phyloP scores from a whole-genome alignment of 345 rosid species.

The Boechera retrofracta region DNA sequence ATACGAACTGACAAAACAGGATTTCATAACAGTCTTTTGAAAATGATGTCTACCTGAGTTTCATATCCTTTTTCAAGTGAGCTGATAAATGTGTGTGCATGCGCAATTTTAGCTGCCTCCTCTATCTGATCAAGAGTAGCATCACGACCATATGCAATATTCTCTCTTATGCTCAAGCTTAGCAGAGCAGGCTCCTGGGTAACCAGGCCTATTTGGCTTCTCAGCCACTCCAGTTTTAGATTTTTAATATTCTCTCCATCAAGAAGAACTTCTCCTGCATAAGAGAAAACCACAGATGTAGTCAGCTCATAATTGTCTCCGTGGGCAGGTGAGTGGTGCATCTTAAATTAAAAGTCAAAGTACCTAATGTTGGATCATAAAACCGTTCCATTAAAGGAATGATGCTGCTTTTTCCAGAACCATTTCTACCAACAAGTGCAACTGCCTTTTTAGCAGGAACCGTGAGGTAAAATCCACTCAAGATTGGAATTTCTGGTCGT shows the following conservation, averaged over 20 bases:
- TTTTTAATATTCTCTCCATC: constrained; percentile 97
- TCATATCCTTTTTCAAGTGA: constrained; percentile 90
- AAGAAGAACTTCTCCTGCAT: constrained; percentile 96
- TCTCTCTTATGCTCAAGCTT: constrained; percentile 86
- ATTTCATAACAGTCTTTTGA: not conserved
- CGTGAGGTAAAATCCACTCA: constrained; percentile 97
- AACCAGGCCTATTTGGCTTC: constrained; percentile 95
- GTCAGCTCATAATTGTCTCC: constrained; percentile 33
- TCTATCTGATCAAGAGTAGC: constrained; percentile 82
- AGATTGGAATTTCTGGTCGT: constrained; percentile 95
- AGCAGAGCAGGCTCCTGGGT: constrained; percentile 98
- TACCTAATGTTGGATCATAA: constrained; percentile 99
- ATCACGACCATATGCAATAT: constrained; percentile 87
- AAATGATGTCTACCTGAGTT: constrained; percentile 63
- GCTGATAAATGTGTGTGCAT: constrained; percentile 92
- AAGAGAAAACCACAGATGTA: constrained; percentile 33
- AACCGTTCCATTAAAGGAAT: constrained; percentile 98
- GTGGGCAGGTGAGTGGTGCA: constrained; percentile 21
- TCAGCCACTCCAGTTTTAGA: constrained; percentile 87
- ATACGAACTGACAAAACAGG: constrained; percentile 7
- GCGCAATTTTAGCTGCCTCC: constrained; percentile 96
- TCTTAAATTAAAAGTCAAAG: constrained; percentile 29
- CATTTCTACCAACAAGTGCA: constrained; percentile 99
- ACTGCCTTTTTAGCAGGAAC: constrained; percentile 96
- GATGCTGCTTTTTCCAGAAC: constrained; percentile 98